Percentiles rank a stretch among this genome's conserved stretches.
Conservation (phyloP, 495 filamentous ascomycete genomes). For the Xylaria intraflava region DNA sequence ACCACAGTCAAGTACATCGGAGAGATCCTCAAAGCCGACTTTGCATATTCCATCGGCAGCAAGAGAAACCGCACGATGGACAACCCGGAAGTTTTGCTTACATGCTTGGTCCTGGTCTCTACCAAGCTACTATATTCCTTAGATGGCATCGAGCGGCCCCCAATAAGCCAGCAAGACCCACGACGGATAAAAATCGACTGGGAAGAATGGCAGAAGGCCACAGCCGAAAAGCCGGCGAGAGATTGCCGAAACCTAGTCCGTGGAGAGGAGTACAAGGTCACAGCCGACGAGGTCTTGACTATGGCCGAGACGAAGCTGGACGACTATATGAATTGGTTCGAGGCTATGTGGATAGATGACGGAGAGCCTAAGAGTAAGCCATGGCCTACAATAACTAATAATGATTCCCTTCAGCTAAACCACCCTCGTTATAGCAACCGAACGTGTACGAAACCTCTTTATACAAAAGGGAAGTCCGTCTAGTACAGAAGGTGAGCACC, state of each 20-base stretch:
- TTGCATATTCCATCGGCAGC: slow-evolving; percentile 44
- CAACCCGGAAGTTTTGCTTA: slow-evolving; percentile 67
- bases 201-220: slow-evolving; percentile 58
- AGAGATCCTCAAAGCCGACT: slow-evolving; percentile 48
- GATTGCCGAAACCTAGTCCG: slow-evolving; percentile 1
- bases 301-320: slow-evolving; percentile 67
- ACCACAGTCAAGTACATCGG: slow-evolving; percentile 53
- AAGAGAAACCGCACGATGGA: slow-evolving; percentile 28
- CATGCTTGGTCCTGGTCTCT: slow-evolving; percentile 65
- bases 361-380: slow-evolving; percentile 36
- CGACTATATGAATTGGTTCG: slow-evolving; percentile 85
- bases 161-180: slow-evolving; percentile 52
- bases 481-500: background rate
- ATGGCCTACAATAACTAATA: background rate
- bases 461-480: background rate
- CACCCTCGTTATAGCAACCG: slow-evolving; percentile 4
- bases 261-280: slow-evolving; percentile 40
- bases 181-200: slow-evolving; percentile 61
- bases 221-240: slow-evolving; percentile 27
- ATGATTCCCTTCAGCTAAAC: background rate
- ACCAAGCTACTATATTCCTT: slow-evolving; percentile 76
- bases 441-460: slow-evolving; percentile 9
- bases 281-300: slow-evolving; percentile 59
- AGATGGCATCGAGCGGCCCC: slow-evolving; percentile 53
- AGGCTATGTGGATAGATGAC: slow-evolving; percentile 61